These are phyloP conservation scores for Dendrobium huoshanense DNA, from an alignment of 106 monocot species.

Conservation along the genomic window DNA sequence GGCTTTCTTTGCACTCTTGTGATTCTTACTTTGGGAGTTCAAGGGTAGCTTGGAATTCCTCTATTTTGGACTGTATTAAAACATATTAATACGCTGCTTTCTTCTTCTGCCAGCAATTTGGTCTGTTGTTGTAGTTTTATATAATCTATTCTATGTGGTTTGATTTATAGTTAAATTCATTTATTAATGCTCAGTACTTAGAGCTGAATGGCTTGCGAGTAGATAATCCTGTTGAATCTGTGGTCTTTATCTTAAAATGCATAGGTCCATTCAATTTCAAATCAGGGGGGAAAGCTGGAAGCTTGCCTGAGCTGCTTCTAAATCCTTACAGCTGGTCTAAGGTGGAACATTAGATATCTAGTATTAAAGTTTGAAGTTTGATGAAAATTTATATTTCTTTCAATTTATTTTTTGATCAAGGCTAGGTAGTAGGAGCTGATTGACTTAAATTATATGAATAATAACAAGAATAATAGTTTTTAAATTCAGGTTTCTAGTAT, in stretches of 20 bases:
- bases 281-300: slow-evolving; percentile 20
- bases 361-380: neutral
- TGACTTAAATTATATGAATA: neutral
- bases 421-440: neutral
- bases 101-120: too few relatives aligned
- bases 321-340: slow-evolving; percentile 97
- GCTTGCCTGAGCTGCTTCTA: slow-evolving; percentile 62
- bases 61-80: too few relatives aligned
- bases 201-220: neutral
- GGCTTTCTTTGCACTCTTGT: neutral
- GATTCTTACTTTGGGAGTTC: neutral
- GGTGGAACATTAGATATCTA: slow-evolving; percentile 19
- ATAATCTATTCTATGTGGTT: neutral
- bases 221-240: neutral
- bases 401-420: neutral
- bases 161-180: neutral
- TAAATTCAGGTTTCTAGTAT: slow-evolving; percentile 64
- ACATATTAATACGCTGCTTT: too few relatives aligned
- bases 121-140: neutral
- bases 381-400: neutral
- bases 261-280: slow-evolving; percentile 88
- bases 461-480: neutral
- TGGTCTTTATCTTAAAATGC: neutral
- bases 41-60: too few relatives aligned
- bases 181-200: neutral